phyloP scores from a whole-genome alignment of 176 grass and related monocot species.

The Echinochloa phyllopogon region DNA sequence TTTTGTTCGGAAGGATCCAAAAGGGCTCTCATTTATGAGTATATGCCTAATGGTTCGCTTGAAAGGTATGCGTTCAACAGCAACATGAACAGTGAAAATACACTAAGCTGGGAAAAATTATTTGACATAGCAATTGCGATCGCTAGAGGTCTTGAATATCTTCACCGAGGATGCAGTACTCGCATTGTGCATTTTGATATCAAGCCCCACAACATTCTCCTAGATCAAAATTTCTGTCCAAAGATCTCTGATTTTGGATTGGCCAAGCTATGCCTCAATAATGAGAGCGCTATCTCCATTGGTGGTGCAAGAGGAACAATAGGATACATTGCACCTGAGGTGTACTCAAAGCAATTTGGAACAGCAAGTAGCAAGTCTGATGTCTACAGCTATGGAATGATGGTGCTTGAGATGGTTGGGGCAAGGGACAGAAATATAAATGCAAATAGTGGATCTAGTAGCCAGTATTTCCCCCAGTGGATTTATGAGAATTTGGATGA shows the following conservation, averaged over 20 bases:
- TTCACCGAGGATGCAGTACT: constrained; percentile 36
- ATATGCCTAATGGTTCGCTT: constrained; percentile 54
- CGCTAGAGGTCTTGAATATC: constrained; percentile 47
- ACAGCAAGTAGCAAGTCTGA: constrained; percentile 35
- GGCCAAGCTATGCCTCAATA: constrained; percentile 12
- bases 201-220: constrained; percentile 37
- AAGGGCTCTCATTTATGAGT: constrained; percentile 60
- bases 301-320: constrained; percentile 43
- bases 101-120: constrained; percentile 39
- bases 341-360: constrained; percentile 44
- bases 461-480: constrained; percentile 53
- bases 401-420: constrained; percentile 53
- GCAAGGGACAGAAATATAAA: constrained; percentile 26
- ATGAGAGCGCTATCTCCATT: constrained; percentile 39
- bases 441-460: background rate
- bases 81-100: background rate
- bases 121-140: constrained; percentile 46
- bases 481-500: constrained; percentile 41
- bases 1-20: constrained; percentile 57
- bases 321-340: constrained; percentile 39
- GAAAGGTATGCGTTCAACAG: constrained; percentile 36
- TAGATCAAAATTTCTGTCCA: constrained; percentile 33
- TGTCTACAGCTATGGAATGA: constrained; percentile 55
- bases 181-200: constrained; percentile 47
- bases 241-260: constrained; percentile 38